phyloP scores from a whole-genome alignment of 305 asterid genomes.

The Stenogyne calaminthoides region DNA sequence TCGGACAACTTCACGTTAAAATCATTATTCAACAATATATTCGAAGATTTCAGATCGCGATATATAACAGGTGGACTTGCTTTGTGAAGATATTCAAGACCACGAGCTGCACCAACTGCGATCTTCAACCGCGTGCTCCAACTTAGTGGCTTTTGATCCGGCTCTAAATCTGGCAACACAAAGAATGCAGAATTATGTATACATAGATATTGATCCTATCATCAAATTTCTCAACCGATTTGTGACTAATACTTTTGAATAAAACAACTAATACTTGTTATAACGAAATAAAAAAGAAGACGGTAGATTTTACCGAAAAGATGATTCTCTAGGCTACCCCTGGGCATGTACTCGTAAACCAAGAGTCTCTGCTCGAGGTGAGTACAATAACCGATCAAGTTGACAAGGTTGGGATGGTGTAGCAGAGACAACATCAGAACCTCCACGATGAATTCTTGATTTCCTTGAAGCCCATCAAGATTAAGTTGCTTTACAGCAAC shows the following conservation, averaged over 20 bases:
- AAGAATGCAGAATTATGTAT: too few relatives aligned
- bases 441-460: constrained; percentile 88
- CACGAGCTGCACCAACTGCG: constrained; percentile 83
- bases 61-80: constrained; percentile 92
- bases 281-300: too few relatives aligned
- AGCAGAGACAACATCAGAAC: constrained; percentile 80
- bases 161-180: constrained; percentile 49
- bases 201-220: too few relatives aligned
- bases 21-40: constrained; percentile 70
- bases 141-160: constrained; percentile 59
- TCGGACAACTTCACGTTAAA: constrained; percentile 82
- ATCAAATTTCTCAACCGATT: too few relatives aligned
- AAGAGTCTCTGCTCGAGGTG: constrained; percentile 84
- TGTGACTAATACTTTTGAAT: too few relatives aligned
- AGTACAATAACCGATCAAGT: constrained; percentile 81
- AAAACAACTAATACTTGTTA: too few relatives aligned
- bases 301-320: constrained; percentile 56
- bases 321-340: constrained; percentile 90
- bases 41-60: constrained; percentile 87
- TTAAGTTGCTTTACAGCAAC: constrained; percentile 86
- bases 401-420: constrained; percentile 83
- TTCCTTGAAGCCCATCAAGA: constrained; percentile 86
- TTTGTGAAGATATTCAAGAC: constrained; percentile 77
- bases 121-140: constrained; percentile 82
- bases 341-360: constrained; percentile 86